A percentile compares a stretch with the other conserved stretches of the same genome.
These are phyloP conservation scores for Penicillium desertorum DNA, from an alignment of 495 filamentous ascomycete species.

Conservation along the genomic window DNA sequence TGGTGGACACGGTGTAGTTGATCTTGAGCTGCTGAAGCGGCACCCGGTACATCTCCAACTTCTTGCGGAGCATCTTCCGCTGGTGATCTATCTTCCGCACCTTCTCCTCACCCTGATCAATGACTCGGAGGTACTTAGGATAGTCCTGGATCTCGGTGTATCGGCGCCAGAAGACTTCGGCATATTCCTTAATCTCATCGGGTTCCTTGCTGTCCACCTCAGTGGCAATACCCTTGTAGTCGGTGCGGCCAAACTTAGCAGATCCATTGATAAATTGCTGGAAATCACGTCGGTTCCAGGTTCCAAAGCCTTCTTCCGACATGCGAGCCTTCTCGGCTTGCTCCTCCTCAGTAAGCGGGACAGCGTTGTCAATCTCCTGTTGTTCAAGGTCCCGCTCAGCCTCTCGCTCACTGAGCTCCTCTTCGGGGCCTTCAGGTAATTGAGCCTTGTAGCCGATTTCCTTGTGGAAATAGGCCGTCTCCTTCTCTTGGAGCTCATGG, in stretches of 20 bases:
- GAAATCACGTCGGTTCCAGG: conserved; percentile 97
- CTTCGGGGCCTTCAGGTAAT: conserved; percentile 78
- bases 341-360: conserved; percentile 86
- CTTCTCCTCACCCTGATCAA: conserved; percentile 90
- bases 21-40: conserved; percentile 97
- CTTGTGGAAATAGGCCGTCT: conserved; percentile 94
- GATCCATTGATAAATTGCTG: conserved; percentile 96
- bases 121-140: conserved; percentile 78
- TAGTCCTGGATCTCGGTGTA: conserved; percentile 87
- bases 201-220: conserved; percentile 90
- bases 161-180: conserved; percentile 90
- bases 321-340: conserved; percentile 77
- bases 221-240: conserved; percentile 78
- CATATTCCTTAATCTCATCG: conserved; percentile 83
- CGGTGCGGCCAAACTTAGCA: conserved; percentile 83
- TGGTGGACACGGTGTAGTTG: conserved; percentile 97
- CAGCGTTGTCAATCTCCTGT: conserved; percentile 86
- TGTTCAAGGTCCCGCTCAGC: conserved; percentile 87
- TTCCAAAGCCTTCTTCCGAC: conserved; percentile 80
- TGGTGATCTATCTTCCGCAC: conserved; percentile 86
- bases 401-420: conserved; percentile 77
- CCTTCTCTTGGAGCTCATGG: conserved; percentile 87
- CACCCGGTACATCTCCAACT: conserved; percentile 92
- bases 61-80: conserved; percentile 89
- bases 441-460: conserved; percentile 92